phyloP scores from a whole-genome alignment of 768 basidiomycete genomes.

The Russula foetens region DNA sequence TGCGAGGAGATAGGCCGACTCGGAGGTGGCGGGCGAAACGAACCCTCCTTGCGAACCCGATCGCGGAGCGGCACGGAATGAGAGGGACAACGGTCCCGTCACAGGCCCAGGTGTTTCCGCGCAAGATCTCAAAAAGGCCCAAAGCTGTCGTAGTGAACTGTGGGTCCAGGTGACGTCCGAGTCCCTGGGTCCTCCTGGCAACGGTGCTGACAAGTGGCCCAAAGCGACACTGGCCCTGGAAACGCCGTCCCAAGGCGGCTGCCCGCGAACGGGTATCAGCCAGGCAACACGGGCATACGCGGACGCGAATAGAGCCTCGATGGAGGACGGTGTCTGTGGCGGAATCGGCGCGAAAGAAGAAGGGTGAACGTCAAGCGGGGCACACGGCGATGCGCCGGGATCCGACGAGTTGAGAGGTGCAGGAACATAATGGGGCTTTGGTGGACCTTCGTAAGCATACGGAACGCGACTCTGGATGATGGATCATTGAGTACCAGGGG shows the following conservation, averaged over 20 bases:
- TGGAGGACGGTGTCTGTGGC: constrained; percentile 2
- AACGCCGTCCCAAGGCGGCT: constrained; percentile 2
- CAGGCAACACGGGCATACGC: constrained; percentile 11
- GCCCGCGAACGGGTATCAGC: constrained; percentile 14
- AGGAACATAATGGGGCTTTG: constrained; percentile 17
- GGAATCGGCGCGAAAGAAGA: background rate
- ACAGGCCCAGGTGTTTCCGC: background rate
- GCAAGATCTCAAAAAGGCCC: constrained; percentile 8
- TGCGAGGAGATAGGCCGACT: background rate
- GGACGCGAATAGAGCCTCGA: constrained; percentile 2
- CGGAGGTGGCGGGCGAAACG: background rate
- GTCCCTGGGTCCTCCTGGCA: background rate
- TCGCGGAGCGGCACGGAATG: constrained; percentile 4
- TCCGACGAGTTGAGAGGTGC: background rate
- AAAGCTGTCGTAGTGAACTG: constrained; percentile 8
- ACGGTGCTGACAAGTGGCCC: background rate
- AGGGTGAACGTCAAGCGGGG: background rate
- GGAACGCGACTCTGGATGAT: background rate
- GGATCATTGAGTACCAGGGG: constrained; percentile 11
- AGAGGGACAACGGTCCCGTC: constrained; percentile 12
- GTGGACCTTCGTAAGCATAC: background rate
- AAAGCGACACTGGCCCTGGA: background rate
- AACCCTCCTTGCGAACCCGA: background rate
- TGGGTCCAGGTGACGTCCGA: constrained; percentile 10
- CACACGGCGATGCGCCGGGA: background rate